These are phyloP conservation scores for Boletus patriciae DNA, from an alignment of 768 basidiomycete genomes.

Conservation along the genomic window DNA sequence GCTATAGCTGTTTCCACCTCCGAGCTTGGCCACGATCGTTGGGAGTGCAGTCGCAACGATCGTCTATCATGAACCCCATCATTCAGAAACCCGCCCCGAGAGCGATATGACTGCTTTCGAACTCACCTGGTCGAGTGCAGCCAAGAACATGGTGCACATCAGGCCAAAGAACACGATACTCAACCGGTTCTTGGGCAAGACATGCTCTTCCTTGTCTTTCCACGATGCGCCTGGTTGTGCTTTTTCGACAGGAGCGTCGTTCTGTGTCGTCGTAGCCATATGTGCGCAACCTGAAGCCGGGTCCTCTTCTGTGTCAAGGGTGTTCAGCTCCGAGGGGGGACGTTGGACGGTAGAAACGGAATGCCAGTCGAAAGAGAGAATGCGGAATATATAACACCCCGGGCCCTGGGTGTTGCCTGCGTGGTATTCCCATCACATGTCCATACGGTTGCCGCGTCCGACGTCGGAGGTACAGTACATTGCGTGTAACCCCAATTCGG, in stretches of 20 bases:
- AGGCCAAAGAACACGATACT: conserved; percentile 30
- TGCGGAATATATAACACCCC: background rate
- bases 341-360: background rate
- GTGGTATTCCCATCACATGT: background rate
- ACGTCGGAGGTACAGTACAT: background rate
- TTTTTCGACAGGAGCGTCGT: conserved; percentile 17
- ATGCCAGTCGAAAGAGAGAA: background rate
- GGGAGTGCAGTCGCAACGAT: conserved; percentile 77
- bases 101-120: background rate
- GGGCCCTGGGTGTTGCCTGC: too few relatives aligned
- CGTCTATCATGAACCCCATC: conserved; percentile 38
- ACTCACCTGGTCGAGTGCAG: conserved; percentile 60
- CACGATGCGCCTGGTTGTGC: conserved; percentile 50
- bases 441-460: background rate
- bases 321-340: background rate
- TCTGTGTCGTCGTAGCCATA: conserved; percentile 10
- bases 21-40: conserved; percentile 65
- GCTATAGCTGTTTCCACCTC: conserved; percentile 62
- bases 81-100: background rate
- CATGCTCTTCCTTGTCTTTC: conserved; percentile 54
- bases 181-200: conserved; percentile 42
- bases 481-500: background rate
- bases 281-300: background rate
- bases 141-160: conserved; percentile 35
- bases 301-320: background rate